Evolutionary conservation across 2,329 filamentous ascomycete genomes (phyloP).

Genomic region (Decorospora gaudefroyi): DNA sequence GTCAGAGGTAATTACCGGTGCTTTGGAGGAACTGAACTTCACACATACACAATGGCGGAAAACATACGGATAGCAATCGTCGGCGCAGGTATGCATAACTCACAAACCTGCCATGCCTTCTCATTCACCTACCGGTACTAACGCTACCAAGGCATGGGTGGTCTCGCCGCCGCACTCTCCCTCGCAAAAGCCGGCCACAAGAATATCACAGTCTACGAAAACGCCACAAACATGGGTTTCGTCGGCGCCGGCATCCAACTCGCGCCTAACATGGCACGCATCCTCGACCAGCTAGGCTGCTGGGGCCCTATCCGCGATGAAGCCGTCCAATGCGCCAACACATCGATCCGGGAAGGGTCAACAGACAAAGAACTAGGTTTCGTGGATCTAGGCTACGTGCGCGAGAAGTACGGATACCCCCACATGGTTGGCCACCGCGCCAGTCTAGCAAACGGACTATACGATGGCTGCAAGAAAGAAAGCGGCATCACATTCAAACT

Average conservation of each 20-base stretch:
- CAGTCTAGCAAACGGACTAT: conserved; percentile 70
- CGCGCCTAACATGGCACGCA: conserved; percentile 78
- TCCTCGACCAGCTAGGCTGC: conserved; percentile 72
- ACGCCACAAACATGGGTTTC: conserved; percentile 73
- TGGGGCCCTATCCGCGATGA: conserved; percentile 73
- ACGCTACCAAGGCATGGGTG: conserved; percentile 73
- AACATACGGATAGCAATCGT: conserved; percentile 41
- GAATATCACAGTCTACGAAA: conserved; percentile 74
- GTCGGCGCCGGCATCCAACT: conserved; percentile 85
- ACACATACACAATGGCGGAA: conserved; percentile 31
- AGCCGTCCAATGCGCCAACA: conserved; percentile 70
- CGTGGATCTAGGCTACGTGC: conserved; percentile 70
- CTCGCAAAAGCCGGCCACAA: conserved; percentile 77
- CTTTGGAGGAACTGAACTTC: too few species aligned
- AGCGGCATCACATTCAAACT: conserved; percentile 70
- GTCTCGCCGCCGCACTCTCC: conserved; percentile 70
- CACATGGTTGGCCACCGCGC: conserved; percentile 81
- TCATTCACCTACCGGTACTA: conserved; percentile 14
- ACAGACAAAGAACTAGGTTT: conserved; percentile 71
- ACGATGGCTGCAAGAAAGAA: conserved; percentile 69
- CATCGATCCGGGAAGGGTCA: conserved; percentile 74
- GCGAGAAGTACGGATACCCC: conserved; percentile 70
- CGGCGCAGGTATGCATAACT: conserved; percentile 35
- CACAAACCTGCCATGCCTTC: background rate
- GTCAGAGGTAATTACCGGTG: too few species aligned